Evolutionary conservation across 202 grass and related monocot species (phyloP).

Genomic region (Saccharum hybrid): DNA sequence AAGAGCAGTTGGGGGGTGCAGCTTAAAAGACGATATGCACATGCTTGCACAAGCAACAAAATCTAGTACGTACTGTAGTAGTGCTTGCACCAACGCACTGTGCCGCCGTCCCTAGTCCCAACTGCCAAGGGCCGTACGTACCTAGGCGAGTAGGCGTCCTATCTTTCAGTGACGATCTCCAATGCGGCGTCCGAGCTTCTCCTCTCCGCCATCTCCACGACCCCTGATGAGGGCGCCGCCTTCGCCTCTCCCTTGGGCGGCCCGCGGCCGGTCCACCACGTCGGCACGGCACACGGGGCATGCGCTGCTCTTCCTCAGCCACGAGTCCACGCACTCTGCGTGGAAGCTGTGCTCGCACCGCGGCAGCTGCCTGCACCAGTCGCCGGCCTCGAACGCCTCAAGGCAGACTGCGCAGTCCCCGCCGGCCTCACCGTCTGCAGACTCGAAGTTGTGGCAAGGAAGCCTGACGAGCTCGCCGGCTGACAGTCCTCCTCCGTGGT

Average conservation of each 20-base stretch:
- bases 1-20: too few species aligned
- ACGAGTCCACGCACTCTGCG: conserved; percentile 67
- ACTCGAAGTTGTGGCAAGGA: conserved; percentile 54
- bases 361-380: conserved; percentile 66
- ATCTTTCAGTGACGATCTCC: not conserved
- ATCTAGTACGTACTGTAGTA: too few species aligned
- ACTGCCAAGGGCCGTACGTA: not conserved
- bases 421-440: not conserved
- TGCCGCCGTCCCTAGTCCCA: too few species aligned
- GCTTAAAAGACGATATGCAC: too few species aligned
- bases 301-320: conserved; percentile 58
- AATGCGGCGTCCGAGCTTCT: not conserved
- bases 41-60: too few species aligned
- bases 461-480: conserved; percentile 47
- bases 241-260: not conserved
- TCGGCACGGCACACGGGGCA: conserved; percentile 72
- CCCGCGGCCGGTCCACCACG: conserved; percentile 24
- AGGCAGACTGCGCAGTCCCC: conserved; percentile 62
- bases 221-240: not conserved
- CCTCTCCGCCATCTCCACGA: not conserved
- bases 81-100: too few species aligned
- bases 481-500: conserved; percentile 38
- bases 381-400: conserved; percentile 58
- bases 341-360: conserved; percentile 80
- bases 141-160: too few species aligned